Percentiles rank a stretch among this genome's conserved stretches.
These are phyloP conservation scores for Kurtzmaniella natalensis DNA, from an alignment of 1,139 yeast genomes.

Conservation along the genomic window DNA sequence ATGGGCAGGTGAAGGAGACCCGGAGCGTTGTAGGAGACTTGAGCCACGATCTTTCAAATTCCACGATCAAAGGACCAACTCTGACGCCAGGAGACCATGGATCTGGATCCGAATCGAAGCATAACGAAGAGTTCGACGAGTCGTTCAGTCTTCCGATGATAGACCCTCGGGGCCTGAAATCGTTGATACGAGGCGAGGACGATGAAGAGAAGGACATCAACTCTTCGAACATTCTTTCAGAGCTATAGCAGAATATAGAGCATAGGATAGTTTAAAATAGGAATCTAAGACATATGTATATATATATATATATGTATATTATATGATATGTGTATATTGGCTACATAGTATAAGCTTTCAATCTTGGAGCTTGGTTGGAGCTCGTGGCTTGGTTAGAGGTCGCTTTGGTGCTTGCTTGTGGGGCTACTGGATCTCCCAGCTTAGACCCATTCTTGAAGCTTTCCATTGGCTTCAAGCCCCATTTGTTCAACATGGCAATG, in stretches of 20 bases:
- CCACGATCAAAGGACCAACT: neutral
- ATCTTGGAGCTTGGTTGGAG: neutral
- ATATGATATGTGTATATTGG: slow-evolving; percentile 7
- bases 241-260: slow-evolving; percentile 7
- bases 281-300: slow-evolving; percentile 11
- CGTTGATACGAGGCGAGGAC: slow-evolving; percentile 10
- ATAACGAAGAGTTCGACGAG: slow-evolving; percentile 15
- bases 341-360: neutral
- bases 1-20: too few relatives aligned
- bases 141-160: slow-evolving; percentile 31
- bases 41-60: neutral
- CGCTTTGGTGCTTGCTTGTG: neutral
- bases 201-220: slow-evolving; percentile 5
- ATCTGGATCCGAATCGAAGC: slow-evolving; percentile 7
- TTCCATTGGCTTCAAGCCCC: slow-evolving; percentile 74
- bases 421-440: slow-evolving; percentile 6
- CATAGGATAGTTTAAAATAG: slow-evolving; percentile 8
- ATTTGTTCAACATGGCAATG: slow-evolving; percentile 56
- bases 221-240: slow-evolving; percentile 9
- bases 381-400: neutral
- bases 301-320: slow-evolving; percentile 7
- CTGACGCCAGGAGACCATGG: neutral
- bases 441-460: slow-evolving; percentile 30
- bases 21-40: too few relatives aligned
- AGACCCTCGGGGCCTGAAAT: slow-evolving; percentile 14